Evolutionary conservation across 2,329 filamentous ascomycete species (phyloP).

Genomic region (Aspergillus japonicus): DNA sequence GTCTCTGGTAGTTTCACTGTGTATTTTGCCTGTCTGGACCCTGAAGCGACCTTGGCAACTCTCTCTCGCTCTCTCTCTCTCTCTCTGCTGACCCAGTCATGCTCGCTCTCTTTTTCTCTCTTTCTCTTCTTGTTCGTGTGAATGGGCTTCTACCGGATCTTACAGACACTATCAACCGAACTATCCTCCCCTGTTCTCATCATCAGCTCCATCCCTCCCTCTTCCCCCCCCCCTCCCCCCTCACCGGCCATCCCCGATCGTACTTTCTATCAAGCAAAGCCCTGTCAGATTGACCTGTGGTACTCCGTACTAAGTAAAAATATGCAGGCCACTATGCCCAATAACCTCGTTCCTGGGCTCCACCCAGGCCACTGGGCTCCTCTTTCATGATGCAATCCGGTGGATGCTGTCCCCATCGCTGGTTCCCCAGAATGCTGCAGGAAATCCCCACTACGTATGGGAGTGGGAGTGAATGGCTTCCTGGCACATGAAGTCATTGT

Average conservation of each 20-base stretch:
- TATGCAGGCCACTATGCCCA: constrained; percentile 12
- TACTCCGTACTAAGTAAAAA: neutral
- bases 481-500: neutral
- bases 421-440: neutral
- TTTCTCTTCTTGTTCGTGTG: neutral
- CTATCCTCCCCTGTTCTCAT: neutral
- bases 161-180: neutral
- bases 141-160: neutral
- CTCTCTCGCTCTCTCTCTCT: neutral
- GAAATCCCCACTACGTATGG: neutral
- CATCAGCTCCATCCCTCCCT: neutral
- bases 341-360: constrained; percentile 10
- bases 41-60: neutral
- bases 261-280: constrained; percentile 3
- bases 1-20: neutral
- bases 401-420: neutral
- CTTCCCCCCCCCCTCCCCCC: neutral
- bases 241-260: constrained; percentile 10
- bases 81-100: neutral
- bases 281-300: constrained; percentile 15
- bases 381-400: constrained; percentile 3
- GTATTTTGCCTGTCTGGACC: too few relatives aligned
- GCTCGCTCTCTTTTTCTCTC: neutral
- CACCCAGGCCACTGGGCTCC: neutral
- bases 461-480: neutral